Percentiles rank a stretch among this genome's conserved stretches.
Evolutionary conservation across 2,329 filamentous ascomycete species (phyloP).

Genomic region (Penicillium sp.): DNA sequence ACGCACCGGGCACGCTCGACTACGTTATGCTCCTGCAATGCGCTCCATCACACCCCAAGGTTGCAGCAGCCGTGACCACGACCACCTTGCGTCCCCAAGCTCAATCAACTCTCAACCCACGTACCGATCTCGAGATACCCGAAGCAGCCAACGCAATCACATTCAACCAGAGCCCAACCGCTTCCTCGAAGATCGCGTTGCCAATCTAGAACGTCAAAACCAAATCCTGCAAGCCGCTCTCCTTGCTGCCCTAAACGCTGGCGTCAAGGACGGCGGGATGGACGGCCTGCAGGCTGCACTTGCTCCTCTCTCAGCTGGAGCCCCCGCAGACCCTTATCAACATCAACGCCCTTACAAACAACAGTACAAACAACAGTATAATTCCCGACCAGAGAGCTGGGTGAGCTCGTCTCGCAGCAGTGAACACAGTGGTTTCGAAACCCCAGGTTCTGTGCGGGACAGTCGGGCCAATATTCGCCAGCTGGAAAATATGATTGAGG

Average conservation of each 20-base stretch:
- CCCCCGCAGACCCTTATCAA: conserved; percentile 21
- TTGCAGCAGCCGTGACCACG: conserved; percentile 21
- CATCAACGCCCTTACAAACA: conserved; percentile 20
- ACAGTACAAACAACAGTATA: conserved; percentile 18
- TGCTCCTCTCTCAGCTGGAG: conserved; percentile 24
- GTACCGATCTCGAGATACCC: conserved; percentile 25
- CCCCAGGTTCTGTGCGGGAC: conserved; percentile 21
- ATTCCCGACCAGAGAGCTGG: conserved; percentile 34
- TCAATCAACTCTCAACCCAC: conserved; percentile 29
- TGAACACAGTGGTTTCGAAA: conserved; percentile 30
- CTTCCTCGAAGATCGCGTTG: conserved; percentile 43
- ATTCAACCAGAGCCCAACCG: conserved; percentile 16
- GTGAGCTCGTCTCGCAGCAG: conserved; percentile 35
- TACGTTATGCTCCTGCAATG: conserved; percentile 13
- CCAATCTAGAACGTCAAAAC: conserved; percentile 48
- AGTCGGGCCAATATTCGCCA: conserved; percentile 30
- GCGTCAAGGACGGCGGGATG: conserved; percentile 34
- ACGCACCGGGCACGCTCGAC: conserved; percentile 13
- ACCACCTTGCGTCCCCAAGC: conserved; percentile 28
- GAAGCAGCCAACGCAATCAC: conserved; percentile 20
- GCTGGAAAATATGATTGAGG: conserved; percentile 38
- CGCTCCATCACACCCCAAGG: conserved; percentile 30
- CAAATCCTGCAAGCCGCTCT: conserved; percentile 48
- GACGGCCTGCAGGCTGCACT: conserved; percentile 29
- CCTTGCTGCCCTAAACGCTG: conserved; percentile 44